Percentiles rank a stretch among this genome's conserved stretches.
Evolutionary conservation across 176 grass and related monocot species (phyloP).

Genomic region (Themeda triandra): DNA sequence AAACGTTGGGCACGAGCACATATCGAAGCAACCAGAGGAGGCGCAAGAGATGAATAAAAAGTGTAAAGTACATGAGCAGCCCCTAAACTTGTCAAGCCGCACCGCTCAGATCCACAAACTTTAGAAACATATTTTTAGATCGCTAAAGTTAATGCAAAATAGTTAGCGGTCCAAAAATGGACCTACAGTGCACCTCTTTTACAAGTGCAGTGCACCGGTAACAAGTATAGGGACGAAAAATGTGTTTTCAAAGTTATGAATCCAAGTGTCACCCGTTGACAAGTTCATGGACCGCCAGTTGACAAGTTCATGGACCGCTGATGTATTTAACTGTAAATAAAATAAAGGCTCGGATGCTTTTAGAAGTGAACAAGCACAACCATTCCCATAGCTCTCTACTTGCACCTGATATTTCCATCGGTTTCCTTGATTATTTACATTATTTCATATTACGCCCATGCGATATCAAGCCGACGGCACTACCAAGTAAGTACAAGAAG

Average conservation of each 20-base stretch:
- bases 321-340: not conserved
- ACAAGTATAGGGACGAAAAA: not conserved
- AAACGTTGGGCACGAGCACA: not conserved
- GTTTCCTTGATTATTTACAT: conserved; percentile 37
- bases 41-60: too few species aligned
- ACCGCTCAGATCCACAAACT: not conserved
- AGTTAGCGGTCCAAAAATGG: not conserved
- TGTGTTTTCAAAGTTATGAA: not conserved
- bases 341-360: not conserved
- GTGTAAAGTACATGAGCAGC: not conserved
- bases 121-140: not conserved
- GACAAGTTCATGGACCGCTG: not conserved
- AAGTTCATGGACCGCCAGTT: not conserved
- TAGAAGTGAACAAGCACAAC: conserved; percentile 41
- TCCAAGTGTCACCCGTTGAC: not conserved
- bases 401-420: conserved; percentile 64
- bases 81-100: not conserved
- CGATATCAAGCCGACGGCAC: conserved; percentile 51
- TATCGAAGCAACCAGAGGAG: not conserved
- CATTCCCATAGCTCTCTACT: conserved; percentile 56
- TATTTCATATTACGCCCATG: conserved; percentile 44
- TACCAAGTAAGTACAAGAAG: conserved; percentile 52
- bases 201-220: too few species aligned
- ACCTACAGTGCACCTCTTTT: too few species aligned
- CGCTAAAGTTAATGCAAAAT: not conserved